phyloP scores from a whole-genome alignment of 192 early-diverging fungal species.

The Linnemannia schmuckeri region DNA sequence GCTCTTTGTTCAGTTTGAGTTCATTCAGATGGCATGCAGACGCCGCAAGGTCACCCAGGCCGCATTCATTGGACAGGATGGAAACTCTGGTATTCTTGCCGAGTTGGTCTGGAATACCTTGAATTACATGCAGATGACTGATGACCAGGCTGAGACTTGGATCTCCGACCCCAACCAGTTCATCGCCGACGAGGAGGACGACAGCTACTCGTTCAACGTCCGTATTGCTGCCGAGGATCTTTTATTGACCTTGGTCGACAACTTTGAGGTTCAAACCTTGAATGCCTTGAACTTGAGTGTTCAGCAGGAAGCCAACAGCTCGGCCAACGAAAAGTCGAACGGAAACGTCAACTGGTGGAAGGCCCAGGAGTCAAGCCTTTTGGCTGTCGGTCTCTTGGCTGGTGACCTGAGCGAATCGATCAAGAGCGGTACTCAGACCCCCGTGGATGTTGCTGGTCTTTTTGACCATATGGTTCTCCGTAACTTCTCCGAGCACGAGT shows the following conservation, averaged over 20 bases:
- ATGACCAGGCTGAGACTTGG: constrained; percentile 84
- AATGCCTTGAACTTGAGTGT: constrained; percentile 65
- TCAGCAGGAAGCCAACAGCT: constrained; percentile 39
- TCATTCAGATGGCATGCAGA: constrained; percentile 68
- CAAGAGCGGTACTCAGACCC: constrained; percentile 51
- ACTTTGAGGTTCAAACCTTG: constrained; percentile 63
- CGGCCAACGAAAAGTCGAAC: constrained; percentile 17
- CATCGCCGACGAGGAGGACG: constrained; percentile 93
- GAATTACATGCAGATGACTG: constrained; percentile 86
- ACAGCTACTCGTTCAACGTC: constrained; percentile 87
- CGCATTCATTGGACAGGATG: constrained; percentile 64
- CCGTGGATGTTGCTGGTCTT: constrained; percentile 80
- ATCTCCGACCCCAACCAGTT: constrained; percentile 86
- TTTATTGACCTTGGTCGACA: constrained; percentile 65
- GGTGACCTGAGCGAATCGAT: constrained; percentile 70
- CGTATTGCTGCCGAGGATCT: constrained; percentile 87
- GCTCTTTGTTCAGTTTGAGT: constrained; percentile 78
- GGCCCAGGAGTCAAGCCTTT: constrained; percentile 84
- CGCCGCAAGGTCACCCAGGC: constrained; percentile 66
- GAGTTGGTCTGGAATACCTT: constrained; percentile 72
- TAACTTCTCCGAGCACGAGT: constrained; percentile 67
- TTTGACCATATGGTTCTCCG: constrained; percentile 88
- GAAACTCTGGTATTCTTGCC: constrained; percentile 63
- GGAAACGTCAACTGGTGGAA: constrained; percentile 77
- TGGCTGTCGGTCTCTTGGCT: constrained; percentile 78